Evolutionary conservation across 495 filamentous ascomycete species (phyloP), one percentile per base, ranked within the genome.

Genomic region (Aspergillus sclerotiicarbonarius): DNA sequence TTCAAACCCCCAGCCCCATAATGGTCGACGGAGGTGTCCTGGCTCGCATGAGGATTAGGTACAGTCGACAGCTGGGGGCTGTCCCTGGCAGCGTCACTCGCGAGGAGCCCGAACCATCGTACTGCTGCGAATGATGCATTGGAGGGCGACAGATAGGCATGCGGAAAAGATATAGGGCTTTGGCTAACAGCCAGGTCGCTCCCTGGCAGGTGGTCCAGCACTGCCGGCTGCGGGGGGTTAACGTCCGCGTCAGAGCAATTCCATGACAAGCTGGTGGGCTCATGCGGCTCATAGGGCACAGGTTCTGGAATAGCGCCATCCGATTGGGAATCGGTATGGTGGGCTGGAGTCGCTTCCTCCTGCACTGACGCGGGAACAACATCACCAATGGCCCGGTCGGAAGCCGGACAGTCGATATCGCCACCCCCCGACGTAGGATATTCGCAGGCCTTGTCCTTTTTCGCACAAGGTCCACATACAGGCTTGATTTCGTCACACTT

Each of bases 401-500:
- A 43, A 30, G 18, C 16, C 21, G 51, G 51, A 19, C 51, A 41
- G 32, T 16, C 30, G 45, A 50, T 58, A 37, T 19, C 19, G 56
- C 8, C 25, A 53, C 56, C 25, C 6, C 13, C 31, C 41, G 48
- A 32, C 30, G 32, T 3, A 16, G 31, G n/a, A 53, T 53, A 53
- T 20, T 15, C 29, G 33, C 51, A 53, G 31, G 33, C 8, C 9
- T 32, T 29, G n/a, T 53, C 16, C 33, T 29, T 16, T 16, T 54
- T 59, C 51, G 51, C 39, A 18, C 57, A 59, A 15, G 50, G 57
- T 18, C 21, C 18, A 31, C 59, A 62, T 1, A 18, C 46, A 0
- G 59, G 59, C 32, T 62, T 62, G 8, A 37, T 54, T 15, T 62
- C 59, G 19, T 62, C 64, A 20, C 66, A 68, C 44, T 66, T 66